Evolutionary conservation across 495 filamentous ascomycete species (phyloP).

Genomic region (Friedmanniomyces endolithicus): DNA sequence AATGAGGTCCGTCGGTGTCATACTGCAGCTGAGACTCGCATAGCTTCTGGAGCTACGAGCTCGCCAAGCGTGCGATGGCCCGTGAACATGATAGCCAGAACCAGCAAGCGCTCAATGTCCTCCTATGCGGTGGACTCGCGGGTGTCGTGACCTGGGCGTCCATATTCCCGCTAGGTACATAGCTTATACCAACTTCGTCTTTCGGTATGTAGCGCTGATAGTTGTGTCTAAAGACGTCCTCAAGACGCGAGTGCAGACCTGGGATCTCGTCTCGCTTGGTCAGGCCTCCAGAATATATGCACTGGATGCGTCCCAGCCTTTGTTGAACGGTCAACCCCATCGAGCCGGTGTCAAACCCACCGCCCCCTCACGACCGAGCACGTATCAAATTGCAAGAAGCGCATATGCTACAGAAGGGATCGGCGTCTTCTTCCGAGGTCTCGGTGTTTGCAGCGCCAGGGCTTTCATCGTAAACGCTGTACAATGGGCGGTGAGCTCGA

Average conservation of each 20-base stretch:
- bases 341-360: neutral
- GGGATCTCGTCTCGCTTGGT: conserved; percentile 12
- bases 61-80: conserved; percentile 44
- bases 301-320: conserved; percentile 7
- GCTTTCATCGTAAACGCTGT: conserved; percentile 77
- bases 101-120: conserved; percentile 46
- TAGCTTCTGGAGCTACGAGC: conserved; percentile 78
- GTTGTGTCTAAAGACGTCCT: conserved; percentile 47
- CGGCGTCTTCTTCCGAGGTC: conserved; percentile 60
- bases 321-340: conserved; percentile 26
- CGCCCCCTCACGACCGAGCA: conserved; percentile 31
- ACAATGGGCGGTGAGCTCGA: conserved; percentile 55
- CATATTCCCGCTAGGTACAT: conserved; percentile 56
- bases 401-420: conserved; percentile 54
- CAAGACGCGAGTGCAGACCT: conserved; percentile 72
- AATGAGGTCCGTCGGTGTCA: too few relatives aligned
- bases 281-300: neutral
- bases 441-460: conserved; percentile 63
- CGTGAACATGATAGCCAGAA: conserved; percentile 30
- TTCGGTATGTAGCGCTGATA: neutral
- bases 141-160: conserved; percentile 76
- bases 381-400: conserved; percentile 48
- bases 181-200: neutral
- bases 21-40: neutral
- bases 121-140: conserved; percentile 74